Base-by-base conservation (phyloP, 2,329 filamentous ascomycete genomes). In the Fusarium transvaalense region DNA sequence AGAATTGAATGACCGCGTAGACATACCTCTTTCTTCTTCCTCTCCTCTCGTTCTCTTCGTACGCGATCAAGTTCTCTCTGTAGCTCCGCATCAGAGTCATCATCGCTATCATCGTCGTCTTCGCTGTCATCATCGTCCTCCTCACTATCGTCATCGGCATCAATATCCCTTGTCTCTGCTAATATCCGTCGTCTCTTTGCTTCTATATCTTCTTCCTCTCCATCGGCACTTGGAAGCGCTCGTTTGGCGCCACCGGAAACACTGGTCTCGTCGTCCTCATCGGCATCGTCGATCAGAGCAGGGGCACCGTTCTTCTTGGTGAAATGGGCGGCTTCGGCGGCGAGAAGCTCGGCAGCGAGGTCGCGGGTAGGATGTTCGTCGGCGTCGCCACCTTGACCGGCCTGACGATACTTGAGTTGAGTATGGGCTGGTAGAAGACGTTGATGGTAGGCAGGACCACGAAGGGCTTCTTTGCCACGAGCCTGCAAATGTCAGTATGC, bases 11-110 rank as follows among this genome's bases (percentile, higher is more conserved):
- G 27, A 13, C 41, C 39, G 53, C 31, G n/a, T n/a, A 56, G 17
- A 32, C 66, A 15, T 64, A 79, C 73, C 74, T 80, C 78, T 67
- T 74, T 75, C 73, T 78, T 79, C 77, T 81, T 81, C 60, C 77
- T 80, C 57, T 82, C 80, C 43, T 82, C 80, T n/a, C 81, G 75
- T 68, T 96, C 93, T 66, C 89, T 89, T 78, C 97, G 93, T 78
- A 99, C 97, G 78, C 97, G 96, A 76, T 97, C 95, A 45, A 99
- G 82, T 78, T 99, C 96, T 42, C 95, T 88, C 86, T 97, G 92
- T 68, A 99, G 83, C 77, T 97, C 93, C 0, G 93, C 94, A 7
- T 93, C 80, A 34, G 76, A 76, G 35, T 81, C 79, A 23, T 90
- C 88, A 68, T 89, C 89, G 47, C 76, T 81, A 29, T 82, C 81